Evolutionary conservation across 257 asterid species (phyloP).

Genomic region (Ilex aquifolium): DNA sequence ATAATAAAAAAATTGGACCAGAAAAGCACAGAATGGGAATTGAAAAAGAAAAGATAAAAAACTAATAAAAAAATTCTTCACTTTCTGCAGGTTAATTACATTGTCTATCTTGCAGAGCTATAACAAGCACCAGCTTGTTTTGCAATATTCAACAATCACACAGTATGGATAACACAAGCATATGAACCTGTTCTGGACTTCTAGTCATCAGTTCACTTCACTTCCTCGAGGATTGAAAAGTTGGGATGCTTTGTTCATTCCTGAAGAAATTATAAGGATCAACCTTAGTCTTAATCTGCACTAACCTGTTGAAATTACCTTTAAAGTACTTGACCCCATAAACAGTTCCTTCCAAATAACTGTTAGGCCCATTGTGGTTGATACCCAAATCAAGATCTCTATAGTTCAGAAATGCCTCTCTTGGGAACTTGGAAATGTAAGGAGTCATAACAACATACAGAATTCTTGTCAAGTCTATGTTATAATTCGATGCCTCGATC

Average conservation of each 20-base stretch:
- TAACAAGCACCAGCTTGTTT: no score
- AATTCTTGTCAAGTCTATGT: conserved; percentile 17
- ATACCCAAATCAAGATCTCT: conserved; percentile 38
- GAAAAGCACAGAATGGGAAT: no score
- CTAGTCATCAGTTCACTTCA: not conserved
- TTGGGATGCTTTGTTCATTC: conserved; percentile 41
- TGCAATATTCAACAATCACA: no score
- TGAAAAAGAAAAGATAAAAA: no score
- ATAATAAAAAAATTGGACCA: no score
- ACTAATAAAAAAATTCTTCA: no score
- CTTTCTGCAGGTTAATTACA: no score
- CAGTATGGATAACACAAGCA: no score
- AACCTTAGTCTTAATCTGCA: conserved; percentile 32
- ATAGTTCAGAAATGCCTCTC: conserved; percentile 37
- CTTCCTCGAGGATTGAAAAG: conserved; percentile 8
- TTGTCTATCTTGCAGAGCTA: no score
- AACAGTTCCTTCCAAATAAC: conserved; percentile 32
- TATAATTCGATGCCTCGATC: conserved; percentile 18
- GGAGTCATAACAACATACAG: conserved; percentile 35
- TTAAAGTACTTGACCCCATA: conserved; percentile 38
- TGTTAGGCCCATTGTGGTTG: conserved; percentile 21
- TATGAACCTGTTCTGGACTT: no score
- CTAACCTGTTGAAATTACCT: conserved; percentile 36
- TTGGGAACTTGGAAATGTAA: conserved; percentile 32
- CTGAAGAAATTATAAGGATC: conserved; percentile 37